Conservation (phyloP, 805 yeast genomes). For the Grigorovia humatica region DNA sequence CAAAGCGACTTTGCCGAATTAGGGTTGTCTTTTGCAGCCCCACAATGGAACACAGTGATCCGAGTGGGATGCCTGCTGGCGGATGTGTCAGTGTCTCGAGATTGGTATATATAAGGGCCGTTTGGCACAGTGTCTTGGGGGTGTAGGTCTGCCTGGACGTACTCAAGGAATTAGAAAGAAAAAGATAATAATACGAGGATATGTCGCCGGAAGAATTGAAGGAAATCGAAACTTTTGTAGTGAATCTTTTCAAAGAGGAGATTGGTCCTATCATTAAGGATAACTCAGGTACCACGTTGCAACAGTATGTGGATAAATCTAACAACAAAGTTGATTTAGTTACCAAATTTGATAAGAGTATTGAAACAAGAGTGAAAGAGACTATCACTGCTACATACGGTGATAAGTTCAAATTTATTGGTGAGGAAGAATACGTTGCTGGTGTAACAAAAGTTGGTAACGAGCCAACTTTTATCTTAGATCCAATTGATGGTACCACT, state of each 20-base stretch:
- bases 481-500: constrained; percentile 59
- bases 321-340: constrained; percentile 49
- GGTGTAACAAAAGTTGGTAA: constrained; percentile 38
- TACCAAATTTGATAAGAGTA: constrained; percentile 48
- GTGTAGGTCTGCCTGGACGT: too few species aligned
- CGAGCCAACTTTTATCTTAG: constrained; percentile 54
- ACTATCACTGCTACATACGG: constrained; percentile 29
- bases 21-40: too few species aligned
- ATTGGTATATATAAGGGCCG: neutral
- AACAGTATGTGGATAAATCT: constrained; percentile 43
- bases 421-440: constrained; percentile 48
- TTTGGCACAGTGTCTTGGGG: too few species aligned
- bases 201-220: constrained; percentile 15
- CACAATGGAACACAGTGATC: neutral
- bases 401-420: constrained; percentile 46
- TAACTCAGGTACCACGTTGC: constrained; percentile 20
- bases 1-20: too few species aligned
- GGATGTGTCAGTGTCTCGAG: neutral
- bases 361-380: constrained; percentile 33
- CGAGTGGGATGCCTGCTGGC: neutral
- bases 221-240: constrained; percentile 17
- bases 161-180: too few species aligned
- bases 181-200: constrained; percentile 10
- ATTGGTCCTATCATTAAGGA: constrained; percentile 22
- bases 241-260: constrained; percentile 15